A percentile compares a stretch with the other conserved stretches of the same genome.
phyloP scores from a whole-genome alignment of 208 protist genomes.

The Angomonas ambiguus region DNA sequence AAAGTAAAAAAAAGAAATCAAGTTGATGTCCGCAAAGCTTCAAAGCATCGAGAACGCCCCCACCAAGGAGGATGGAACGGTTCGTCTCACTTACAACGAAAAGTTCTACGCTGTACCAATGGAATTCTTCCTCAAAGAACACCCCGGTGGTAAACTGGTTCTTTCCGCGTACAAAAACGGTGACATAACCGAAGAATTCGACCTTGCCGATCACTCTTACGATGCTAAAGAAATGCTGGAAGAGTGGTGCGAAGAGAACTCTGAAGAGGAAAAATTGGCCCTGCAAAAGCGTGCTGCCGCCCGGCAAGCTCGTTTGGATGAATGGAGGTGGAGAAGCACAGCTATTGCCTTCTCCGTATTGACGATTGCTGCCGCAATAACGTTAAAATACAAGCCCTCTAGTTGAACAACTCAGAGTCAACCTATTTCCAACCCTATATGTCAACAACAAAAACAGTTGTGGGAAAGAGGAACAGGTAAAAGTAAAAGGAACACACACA shows the following conservation, averaged over 20 bases:
- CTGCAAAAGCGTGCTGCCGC: background rate
- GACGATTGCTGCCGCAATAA: background rate
- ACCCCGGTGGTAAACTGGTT: conserved; percentile 28
- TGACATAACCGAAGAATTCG: conserved; percentile 39
- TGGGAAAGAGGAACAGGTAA: background rate
- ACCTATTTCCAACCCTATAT: background rate
- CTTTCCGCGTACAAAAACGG: conserved; percentile 17
- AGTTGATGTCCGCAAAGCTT: background rate
- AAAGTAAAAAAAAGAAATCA: background rate
- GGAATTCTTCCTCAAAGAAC: conserved; percentile 25
- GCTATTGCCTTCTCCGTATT: conserved; percentile 3
- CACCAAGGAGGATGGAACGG: background rate
- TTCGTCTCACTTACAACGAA: conserved; percentile 28
- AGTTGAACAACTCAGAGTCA: background rate
- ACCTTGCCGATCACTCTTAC: conserved; percentile 23
- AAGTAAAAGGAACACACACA: background rate
- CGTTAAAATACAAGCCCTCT: background rate
- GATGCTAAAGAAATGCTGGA: conserved; percentile 30
- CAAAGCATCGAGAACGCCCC: background rate
- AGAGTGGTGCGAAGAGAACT: conserved; percentile 16
- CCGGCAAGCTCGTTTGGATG: background rate
- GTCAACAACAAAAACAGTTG: background rate
- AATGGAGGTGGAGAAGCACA: conserved; percentile 9
- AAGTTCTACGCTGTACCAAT: conserved; percentile 25
- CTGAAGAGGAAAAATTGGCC: background rate